These are phyloP conservation scores for Hanseniaspora osmophila DNA, from an alignment of 805 yeast species.

Conservation along the genomic window DNA sequence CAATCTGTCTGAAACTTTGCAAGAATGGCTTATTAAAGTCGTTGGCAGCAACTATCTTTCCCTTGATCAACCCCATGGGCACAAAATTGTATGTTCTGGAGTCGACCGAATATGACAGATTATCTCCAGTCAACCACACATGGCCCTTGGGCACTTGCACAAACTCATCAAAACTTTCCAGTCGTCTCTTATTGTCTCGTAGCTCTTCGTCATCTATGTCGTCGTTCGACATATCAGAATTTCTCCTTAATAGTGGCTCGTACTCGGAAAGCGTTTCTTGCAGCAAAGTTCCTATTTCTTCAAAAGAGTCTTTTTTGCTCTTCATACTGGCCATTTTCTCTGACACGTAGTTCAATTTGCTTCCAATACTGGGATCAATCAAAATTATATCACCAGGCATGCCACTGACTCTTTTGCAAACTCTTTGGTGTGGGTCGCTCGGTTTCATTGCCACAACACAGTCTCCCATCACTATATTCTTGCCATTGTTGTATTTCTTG, in stretches of 20 bases:
- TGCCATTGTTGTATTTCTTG: slow-evolving; percentile 50
- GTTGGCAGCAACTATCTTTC: slow-evolving; percentile 68
- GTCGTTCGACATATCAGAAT: background rate
- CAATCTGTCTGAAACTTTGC: slow-evolving; percentile 31
- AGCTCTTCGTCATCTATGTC: slow-evolving; percentile 9
- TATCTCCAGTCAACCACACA: slow-evolving; percentile 95
- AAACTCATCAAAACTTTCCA: slow-evolving; percentile 26
- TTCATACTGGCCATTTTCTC: slow-evolving; percentile 6
- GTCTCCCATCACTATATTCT: slow-evolving; percentile 66
- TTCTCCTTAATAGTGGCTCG: background rate
- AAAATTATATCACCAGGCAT: slow-evolving; percentile 86
- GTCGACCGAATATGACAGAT: slow-evolving; percentile 72
- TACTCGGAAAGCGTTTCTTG: background rate
- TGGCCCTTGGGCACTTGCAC: slow-evolving; percentile 85
- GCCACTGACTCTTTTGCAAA: slow-evolving; percentile 87
- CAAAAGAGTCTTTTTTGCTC: background rate
- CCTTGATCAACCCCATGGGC: slow-evolving; percentile 79
- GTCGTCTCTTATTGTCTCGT: slow-evolving; percentile 6
- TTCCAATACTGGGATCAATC: slow-evolving; percentile 61
- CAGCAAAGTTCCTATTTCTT: background rate
- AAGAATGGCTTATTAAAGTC: slow-evolving; percentile 35
- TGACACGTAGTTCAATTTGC: slow-evolving; percentile 23
- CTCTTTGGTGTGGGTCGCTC: slow-evolving; percentile 69
- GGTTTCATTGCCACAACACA: slow-evolving; percentile 82
- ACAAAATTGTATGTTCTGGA: slow-evolving; percentile 81